Percentiles rank a stretch among this genome's conserved stretches.
Evolutionary conservation across 148 eudicot species (phyloP).

Genomic region (Camellia lanceoleosa): DNA sequence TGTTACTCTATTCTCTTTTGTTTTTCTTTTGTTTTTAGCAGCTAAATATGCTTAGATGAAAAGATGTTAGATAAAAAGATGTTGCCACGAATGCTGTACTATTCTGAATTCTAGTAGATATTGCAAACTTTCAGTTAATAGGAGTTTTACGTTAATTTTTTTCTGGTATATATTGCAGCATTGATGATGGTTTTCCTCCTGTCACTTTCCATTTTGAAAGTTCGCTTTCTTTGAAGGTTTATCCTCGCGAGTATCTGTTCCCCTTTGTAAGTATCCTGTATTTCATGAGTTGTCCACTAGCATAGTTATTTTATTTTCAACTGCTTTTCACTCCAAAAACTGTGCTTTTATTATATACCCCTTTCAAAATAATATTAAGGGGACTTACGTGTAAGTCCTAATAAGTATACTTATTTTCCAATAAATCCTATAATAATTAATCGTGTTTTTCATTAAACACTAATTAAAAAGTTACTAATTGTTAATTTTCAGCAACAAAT

Average conservation of each 20-base stretch:
- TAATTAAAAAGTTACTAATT: no score
- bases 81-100: not conserved
- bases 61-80: not conserved
- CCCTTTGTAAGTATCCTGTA: conserved; percentile 64
- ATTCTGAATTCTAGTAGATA: not conserved
- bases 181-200: conserved; percentile 87
- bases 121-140: not conserved
- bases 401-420: no score
- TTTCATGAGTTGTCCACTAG: conserved; percentile 11
- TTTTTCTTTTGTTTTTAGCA: not conserved
- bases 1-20: not conserved
- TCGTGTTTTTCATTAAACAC: no score
- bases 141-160: not conserved
- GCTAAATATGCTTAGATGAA: not conserved
- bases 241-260: conserved; percentile 79
- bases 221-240: conserved; percentile 63
- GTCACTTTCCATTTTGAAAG: conserved; percentile 66
- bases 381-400: no score
- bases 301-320: not conserved
- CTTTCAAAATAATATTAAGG: not conserved
- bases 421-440: no score
- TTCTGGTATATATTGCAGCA: conserved; percentile 41
- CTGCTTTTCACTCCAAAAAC: not conserved
- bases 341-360: not conserved
- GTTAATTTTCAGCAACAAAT: no score